Conservation (phyloP, 768 basidiomycete species). For the Rhodotorula taiwanensis region DNA sequence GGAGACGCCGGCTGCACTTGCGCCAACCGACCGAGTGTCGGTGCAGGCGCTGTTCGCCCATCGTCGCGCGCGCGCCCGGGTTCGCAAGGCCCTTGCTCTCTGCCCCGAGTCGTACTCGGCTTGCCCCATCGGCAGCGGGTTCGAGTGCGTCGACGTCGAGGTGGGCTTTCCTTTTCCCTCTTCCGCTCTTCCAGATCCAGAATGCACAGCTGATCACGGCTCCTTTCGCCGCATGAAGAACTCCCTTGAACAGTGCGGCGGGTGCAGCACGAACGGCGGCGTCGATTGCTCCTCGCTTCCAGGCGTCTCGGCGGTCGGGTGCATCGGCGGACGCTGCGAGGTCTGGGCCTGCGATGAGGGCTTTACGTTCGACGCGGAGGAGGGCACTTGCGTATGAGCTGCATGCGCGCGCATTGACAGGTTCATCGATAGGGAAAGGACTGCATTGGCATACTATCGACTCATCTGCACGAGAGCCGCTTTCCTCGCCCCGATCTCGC, state of each 20-base stretch:
- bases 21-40: too few species aligned
- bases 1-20: too few species aligned
- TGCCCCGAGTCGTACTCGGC: conserved; percentile 19
- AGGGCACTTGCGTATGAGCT: background rate
- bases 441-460: too few species aligned
- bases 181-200: background rate
- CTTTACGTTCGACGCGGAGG: background rate
- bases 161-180: background rate
- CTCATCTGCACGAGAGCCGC: too few species aligned
- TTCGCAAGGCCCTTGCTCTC: background rate
- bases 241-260: conserved; percentile 15
- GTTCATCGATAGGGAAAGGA: too few species aligned
- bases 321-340: conserved; percentile 6
- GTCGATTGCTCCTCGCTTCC: conserved; percentile 5
- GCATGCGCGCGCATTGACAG: too few species aligned
- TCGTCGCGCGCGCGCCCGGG: conserved; percentile 20
- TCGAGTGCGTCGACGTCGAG: conserved; percentile 20
- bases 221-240: background rate
- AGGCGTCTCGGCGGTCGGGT: background rate
- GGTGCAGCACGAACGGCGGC: background rate
- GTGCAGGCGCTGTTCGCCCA: background rate
- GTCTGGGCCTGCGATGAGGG: conserved; percentile 11
- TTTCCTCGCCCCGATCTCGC: too few species aligned
- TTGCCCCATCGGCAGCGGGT: conserved; percentile 11
- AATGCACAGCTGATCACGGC: too few species aligned